Evolutionary conservation across 1,284 basidiomycete genomes (phyloP).

Genomic region (Sphagnurus paluster): DNA sequence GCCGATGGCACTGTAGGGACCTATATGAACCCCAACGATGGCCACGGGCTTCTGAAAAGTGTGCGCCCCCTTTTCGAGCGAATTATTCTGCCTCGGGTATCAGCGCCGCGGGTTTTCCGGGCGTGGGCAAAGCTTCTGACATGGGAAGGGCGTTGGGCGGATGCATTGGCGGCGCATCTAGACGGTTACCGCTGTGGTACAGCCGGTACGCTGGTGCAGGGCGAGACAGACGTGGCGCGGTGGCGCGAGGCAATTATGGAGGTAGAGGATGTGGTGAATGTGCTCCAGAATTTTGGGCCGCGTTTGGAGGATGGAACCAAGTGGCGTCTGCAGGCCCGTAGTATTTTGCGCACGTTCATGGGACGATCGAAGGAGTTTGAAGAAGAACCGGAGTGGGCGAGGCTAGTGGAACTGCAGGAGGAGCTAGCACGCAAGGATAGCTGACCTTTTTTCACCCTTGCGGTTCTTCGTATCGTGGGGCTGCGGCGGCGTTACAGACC

Average conservation of each 20-base stretch:
- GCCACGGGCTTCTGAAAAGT: conserved; percentile 60
- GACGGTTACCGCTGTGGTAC: conserved; percentile 78
- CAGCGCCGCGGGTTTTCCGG: conserved; percentile 72
- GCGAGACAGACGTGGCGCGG: conserved; percentile 61
- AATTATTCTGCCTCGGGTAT: conserved; percentile 77
- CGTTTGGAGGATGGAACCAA: conserved; percentile 47
- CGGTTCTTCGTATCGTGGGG: neutral
- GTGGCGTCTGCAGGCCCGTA: conserved; percentile 88
- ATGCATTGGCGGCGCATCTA: conserved; percentile 79
- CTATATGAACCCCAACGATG: conserved; percentile 57
- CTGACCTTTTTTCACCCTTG: conserved; percentile 1
- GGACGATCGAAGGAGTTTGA: conserved; percentile 82
- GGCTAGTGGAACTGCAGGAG: conserved; percentile 60
- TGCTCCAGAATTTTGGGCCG: conserved; percentile 81
- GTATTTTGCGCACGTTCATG: conserved; percentile 87
- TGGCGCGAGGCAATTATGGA: conserved; percentile 79
- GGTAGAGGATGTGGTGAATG: conserved; percentile 81
- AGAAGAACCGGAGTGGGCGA: conserved; percentile 83
- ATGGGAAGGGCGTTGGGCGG: conserved; percentile 71
- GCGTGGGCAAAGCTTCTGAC: conserved; percentile 80
- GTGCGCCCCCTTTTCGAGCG: conserved; percentile 75
- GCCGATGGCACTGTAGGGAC: conserved; percentile 10
- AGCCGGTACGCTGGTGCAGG: conserved; percentile 67
- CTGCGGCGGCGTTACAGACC: conserved; percentile 17
- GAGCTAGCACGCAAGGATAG: conserved; percentile 40